Evolutionary conservation across 2,329 filamentous ascomycete genomes (phyloP), one percentile per base, ranked within the genome.

Genomic region (Colletotrichum sp.): DNA sequence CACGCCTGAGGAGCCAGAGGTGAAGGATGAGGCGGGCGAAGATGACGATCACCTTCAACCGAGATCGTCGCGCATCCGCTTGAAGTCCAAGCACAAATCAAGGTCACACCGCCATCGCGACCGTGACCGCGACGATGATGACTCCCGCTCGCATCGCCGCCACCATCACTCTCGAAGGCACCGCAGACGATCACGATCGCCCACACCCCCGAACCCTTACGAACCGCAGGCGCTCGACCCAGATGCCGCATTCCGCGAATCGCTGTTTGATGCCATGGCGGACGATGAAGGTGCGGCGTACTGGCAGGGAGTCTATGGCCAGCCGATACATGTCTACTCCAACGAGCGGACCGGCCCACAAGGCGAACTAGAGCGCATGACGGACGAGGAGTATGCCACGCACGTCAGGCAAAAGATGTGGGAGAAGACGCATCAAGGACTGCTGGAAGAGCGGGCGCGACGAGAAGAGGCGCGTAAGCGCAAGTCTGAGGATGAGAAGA

Each of bases 251-350:
- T 99, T 99, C 83, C 93, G 95, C 34, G 95, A 98, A 84, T 98
- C 96, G 1, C 92, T 99, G 7, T 98, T 98, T 86, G 97, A 99
- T 84, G 97, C 97, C 36, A 93, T 99, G 85, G 96, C 96, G 48
- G 97, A 99, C 84, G 96, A 98, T 82, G 97, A 99, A 85, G 97
- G 96, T 63, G 97, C 97, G 3, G 91, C 93, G 9, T 99, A 97
- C 86, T 99, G 97, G 97, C 94, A 98, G 83, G 92, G 92, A 19
- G 95, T 99, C n/a, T 99, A 98, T 85, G 96, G 96, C 1, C 96
- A 98, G 83, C 96, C 97, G 0, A 94, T 98, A 66, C 96, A 98
- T 84, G 91, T 92, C 8, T 98, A 98, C 82, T 83, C 91, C 0
- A 88, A 90, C 30, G 84, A 87, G 66, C 78, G 81, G 8, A 82